Base-by-base conservation (phyloP, 1,284 basidiomycete species). In the Porphyrellus sp. region DNA sequence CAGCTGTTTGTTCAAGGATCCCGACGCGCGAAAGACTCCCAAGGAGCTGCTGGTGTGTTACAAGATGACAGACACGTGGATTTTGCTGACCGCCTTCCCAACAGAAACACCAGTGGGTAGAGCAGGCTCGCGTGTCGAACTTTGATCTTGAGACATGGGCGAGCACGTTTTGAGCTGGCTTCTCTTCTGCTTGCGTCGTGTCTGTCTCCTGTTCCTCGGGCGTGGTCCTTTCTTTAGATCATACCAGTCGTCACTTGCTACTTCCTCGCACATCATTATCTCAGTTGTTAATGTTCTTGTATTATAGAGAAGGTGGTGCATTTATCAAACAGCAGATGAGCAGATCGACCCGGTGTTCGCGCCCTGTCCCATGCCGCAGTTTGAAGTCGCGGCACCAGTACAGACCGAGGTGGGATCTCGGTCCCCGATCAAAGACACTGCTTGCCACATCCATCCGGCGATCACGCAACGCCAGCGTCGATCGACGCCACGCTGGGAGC, bases 1-100 rank as follows among this genome's bases (percentile, higher is more conserved):
- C 64, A 82, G 81, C 27, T 96, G 92, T 72, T 71, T 97, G 67
- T 64, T 85, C 64, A 97, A 97, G 72, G 88, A 93, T 61, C 91
- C 90, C 3, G 80, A 83, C 53, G 73, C 75, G 58, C 74, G 93
- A 61, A 82, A 79, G 67, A 90, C 87, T 37, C 92, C 93, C 5
- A 91, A 90, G 72, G 86, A 91, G 54, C 71, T 95, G 16, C 69
- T 94, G 69, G 91, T 89, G 63, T 51, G 84, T 76, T 20, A 34
- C 27, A 8, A 48, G 50, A 27, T 50, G 3, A 15, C 35, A 11
- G 50, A 8, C 23, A 13, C 5, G 25, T 46, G 8, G 43, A 30
- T 40, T 25, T 7, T 20, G 46, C 45, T 63, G 8, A 58, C 49
- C 35, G 40, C 34, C 31, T n/a, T 42, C 15, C 27, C 33, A 18